Conservation (phyloP, 768 basidiomycete genomes). For the Pleurotus sapidus region DNA sequence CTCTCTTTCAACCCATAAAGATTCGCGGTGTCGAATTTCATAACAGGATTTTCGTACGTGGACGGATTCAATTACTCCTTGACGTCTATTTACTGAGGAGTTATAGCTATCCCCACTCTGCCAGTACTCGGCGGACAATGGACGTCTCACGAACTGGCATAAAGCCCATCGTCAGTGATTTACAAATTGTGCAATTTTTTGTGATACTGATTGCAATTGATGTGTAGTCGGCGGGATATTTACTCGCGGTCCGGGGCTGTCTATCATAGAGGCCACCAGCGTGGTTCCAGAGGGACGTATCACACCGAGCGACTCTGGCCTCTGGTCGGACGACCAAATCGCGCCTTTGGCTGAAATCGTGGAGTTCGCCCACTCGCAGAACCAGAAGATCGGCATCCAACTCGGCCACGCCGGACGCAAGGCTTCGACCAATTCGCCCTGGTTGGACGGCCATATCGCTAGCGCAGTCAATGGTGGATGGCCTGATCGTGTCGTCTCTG, state of each 20-base stretch:
- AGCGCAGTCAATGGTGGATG: constrained; percentile 9
- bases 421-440: constrained; percentile 48
- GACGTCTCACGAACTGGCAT: constrained; percentile 41
- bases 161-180: constrained; percentile 31
- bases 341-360: constrained; percentile 39
- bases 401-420: constrained; percentile 62
- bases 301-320: constrained; percentile 55
- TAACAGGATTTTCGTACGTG: constrained; percentile 33
- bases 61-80: constrained; percentile 6
- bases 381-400: constrained; percentile 55
- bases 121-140: constrained; percentile 43
- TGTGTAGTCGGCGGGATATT: constrained; percentile 45
- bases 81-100: not conserved
- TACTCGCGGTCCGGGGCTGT: constrained; percentile 49
- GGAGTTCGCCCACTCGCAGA: constrained; percentile 52
- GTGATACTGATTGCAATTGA: constrained; percentile 2
- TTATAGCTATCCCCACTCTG: constrained; percentile 39
- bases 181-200: constrained; percentile 20
- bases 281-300: constrained; percentile 55
- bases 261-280: constrained; percentile 63
- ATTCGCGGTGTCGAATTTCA: constrained; percentile 34
- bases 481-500: constrained; percentile 34
- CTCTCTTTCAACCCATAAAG: constrained; percentile 32
- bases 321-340: constrained; percentile 58
- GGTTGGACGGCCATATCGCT: constrained; percentile 31